Conservation (phyloP, 2,329 filamentous ascomycete species). For the Trichoderma atrobrunneum region DNA sequence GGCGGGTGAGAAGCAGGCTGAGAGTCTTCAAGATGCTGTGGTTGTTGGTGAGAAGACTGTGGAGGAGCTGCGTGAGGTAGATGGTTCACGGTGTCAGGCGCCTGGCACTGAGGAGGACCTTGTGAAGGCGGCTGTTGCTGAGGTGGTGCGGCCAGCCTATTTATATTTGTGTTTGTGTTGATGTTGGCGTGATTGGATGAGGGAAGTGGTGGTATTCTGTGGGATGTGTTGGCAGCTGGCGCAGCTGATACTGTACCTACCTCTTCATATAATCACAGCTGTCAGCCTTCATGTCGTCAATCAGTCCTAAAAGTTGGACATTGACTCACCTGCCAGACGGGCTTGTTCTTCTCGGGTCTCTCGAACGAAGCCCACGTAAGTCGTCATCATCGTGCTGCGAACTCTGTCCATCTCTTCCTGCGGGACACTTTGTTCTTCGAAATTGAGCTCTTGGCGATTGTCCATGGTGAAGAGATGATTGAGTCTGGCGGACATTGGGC, state of each 20-base stretch:
- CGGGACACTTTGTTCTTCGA: not conserved
- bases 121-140: not conserved
- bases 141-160: not conserved
- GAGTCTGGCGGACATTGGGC: conserved; percentile 21
- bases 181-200: not conserved
- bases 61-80: not conserved
- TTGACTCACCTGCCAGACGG: not conserved
- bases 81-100: not conserved
- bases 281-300: not conserved
- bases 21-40: not conserved
- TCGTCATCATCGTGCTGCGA: not conserved
- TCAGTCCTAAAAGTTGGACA: not conserved
- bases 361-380: not conserved
- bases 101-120: not conserved
- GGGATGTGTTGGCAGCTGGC: not conserved
- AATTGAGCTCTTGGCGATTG: conserved; percentile 23
- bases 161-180: not conserved
- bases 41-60: not conserved
- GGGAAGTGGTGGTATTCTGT: not conserved
- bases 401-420: not conserved
- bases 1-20: not conserved
- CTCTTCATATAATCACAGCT: not conserved
- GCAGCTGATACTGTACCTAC: not conserved
- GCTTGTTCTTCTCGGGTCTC: not conserved
- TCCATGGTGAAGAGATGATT: conserved; percentile 29